Percentiles rank a stretch among this genome's conserved stretches.
These are phyloP conservation scores for Ananas comosus DNA, from an alignment of 176 grass and related monocot genomes.

Conservation along the genomic window DNA sequence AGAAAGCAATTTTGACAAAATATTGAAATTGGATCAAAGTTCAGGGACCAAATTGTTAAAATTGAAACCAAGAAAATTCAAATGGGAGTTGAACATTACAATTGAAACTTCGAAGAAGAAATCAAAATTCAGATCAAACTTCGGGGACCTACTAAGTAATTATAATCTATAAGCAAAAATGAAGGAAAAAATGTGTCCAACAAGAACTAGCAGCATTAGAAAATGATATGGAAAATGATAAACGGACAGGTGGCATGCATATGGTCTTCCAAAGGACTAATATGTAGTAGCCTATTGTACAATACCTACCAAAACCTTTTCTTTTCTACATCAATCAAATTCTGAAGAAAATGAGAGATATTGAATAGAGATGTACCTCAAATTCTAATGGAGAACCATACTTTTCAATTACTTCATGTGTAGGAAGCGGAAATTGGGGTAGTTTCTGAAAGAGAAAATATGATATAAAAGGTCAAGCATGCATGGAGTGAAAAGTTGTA, in stretches of 20 bases:
- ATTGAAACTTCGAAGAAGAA: conserved; percentile 14
- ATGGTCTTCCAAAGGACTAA: too few species aligned
- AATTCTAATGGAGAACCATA: conserved; percentile 61
- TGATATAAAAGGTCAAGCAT: conserved; percentile 1
- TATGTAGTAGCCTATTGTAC: too few species aligned
- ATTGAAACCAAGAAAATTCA: neutral
- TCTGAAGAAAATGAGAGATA: conserved; percentile 5
- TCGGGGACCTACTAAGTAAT: too few species aligned
- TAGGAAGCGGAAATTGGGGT: conserved; percentile 78
- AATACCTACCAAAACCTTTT: neutral
- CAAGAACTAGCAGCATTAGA: too few species aligned
- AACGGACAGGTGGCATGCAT: too few species aligned
- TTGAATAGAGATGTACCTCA: conserved; percentile 44
- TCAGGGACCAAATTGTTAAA: neutral
- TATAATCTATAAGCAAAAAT: too few species aligned
- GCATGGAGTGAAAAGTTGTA: neutral
- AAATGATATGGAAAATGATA: too few species aligned
- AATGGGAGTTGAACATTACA: neutral
- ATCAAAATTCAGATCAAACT: conserved; percentile 2
- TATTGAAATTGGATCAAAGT: neutral
- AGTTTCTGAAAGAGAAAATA: conserved; percentile 51
- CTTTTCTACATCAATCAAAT: neutral
- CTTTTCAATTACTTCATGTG: conserved; percentile 78
- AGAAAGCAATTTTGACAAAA: neutral
- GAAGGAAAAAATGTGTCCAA: too few species aligned